Conservation (phyloP, 768 basidiomycete genomes). For the Rhodotorula sphaerocarpa region DNA sequence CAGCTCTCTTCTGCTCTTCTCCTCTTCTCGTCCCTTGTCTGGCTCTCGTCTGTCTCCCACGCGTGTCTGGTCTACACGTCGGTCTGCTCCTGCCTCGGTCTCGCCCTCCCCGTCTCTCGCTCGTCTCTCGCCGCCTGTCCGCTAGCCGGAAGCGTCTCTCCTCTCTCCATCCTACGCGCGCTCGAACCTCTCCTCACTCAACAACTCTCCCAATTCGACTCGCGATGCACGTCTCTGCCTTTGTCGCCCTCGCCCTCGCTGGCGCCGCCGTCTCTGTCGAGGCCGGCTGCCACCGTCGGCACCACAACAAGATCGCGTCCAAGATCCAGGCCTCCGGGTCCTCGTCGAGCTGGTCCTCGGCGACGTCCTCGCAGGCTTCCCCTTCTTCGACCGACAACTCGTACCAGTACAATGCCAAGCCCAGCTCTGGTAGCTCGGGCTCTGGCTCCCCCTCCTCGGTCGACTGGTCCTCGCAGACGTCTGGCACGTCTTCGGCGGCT, state of each 20-base stretch:
- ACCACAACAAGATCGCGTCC: slow-evolving; percentile 11
- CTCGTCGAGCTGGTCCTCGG: slow-evolving; percentile 4
- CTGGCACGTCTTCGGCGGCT: slow-evolving; percentile 12
- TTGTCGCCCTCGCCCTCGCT: slow-evolving; percentile 6
- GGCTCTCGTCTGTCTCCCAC: not conserved
- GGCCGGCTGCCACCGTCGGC: slow-evolving; percentile 19
- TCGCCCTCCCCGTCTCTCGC: not conserved
- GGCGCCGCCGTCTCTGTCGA: slow-evolving; percentile 7
- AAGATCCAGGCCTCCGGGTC: not conserved
- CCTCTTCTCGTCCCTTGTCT: slow-evolving; percentile 1
- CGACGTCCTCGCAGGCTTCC: not conserved
- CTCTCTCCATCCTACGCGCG: not conserved
- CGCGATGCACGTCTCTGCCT: slow-evolving; percentile 19
- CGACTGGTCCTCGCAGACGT: not conserved
- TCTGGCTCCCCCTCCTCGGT: not conserved
- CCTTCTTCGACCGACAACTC: not conserved
- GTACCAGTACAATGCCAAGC: not conserved
- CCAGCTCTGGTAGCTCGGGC: not conserved
- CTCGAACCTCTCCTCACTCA: not conserved
- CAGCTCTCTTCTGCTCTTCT: not conserved
- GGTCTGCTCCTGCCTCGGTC: not conserved
- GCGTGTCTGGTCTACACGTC: not conserved
- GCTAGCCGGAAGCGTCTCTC: slow-evolving; percentile 2
- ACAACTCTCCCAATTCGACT: not conserved
- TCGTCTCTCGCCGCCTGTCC: not conserved